Evolutionary conservation across 2,329 filamentous ascomycete genomes (phyloP).

Genomic region (Metarhizium robertsii): DNA sequence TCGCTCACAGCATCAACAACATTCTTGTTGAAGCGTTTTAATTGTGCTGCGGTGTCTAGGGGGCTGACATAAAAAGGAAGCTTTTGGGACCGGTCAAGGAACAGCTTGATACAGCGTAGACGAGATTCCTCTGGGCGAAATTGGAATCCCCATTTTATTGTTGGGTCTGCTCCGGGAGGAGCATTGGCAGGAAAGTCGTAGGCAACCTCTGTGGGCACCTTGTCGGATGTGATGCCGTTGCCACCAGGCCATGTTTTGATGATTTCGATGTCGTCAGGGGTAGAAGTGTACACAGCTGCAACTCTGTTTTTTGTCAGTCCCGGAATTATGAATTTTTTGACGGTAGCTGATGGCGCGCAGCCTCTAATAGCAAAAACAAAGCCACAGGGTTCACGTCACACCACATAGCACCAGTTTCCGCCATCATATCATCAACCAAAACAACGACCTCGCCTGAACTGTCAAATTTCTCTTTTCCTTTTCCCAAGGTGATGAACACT

Average conservation of each 20-base stretch:
- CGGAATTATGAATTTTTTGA: not conserved
- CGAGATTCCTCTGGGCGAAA: conserved; percentile 69
- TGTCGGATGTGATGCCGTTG: conserved; percentile 81
- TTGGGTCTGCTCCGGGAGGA: conserved; percentile 31
- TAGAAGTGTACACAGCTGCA: conserved; percentile 64
- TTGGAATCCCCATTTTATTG: conserved; percentile 71
- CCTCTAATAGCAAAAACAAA: not conserved
- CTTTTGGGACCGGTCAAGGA: conserved; percentile 72
- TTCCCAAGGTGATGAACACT: not conserved
- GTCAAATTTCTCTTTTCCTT: not conserved
- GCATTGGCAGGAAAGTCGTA: conserved; percentile 33
- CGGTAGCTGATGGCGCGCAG: not conserved
- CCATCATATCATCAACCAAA: not conserved
- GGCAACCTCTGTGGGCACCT: conserved; percentile 73
- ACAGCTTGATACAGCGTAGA: conserved; percentile 75
- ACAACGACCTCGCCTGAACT: too few relatives aligned
- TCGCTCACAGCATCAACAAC: conserved; percentile 73
- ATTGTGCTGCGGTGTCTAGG: conserved; percentile 65
- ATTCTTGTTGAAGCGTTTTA: conserved; percentile 66
- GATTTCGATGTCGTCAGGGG: conserved; percentile 71
- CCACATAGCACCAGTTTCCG: not conserved
- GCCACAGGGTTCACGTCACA: not conserved
- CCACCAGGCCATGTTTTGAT: conserved; percentile 80
- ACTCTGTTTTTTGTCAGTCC: conserved; percentile 29
- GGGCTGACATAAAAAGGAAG: conserved; percentile 73